Conservation (phyloP, 257 asterid species). For the Ballota nigra region DNA sequence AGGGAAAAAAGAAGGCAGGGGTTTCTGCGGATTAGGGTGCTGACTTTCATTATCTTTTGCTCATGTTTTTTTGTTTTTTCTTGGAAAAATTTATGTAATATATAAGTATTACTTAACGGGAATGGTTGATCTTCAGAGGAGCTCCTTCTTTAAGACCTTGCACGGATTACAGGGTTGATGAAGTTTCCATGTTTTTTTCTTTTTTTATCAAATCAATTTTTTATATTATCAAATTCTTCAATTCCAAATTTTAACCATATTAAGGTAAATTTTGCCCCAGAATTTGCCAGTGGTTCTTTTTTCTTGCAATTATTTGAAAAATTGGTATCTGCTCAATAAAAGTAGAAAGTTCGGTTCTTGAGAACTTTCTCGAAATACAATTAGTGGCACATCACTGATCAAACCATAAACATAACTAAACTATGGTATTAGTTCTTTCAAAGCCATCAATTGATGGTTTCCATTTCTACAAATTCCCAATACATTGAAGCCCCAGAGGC, state of each 20-base stretch:
- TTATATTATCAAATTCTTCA: background rate
- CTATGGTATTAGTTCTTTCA: background rate
- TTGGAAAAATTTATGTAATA: background rate
- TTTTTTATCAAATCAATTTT: too few relatives aligned
- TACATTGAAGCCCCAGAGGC: background rate
- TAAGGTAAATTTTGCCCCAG: background rate
- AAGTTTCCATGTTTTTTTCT: too few relatives aligned
- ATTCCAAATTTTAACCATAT: background rate
- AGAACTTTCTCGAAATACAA: too few relatives aligned
- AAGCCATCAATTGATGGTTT: background rate
- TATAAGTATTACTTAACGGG: background rate
- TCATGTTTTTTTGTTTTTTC: background rate
- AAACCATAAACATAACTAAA: background rate
- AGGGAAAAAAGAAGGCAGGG: background rate
- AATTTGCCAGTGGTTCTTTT: too few relatives aligned
- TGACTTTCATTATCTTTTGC: background rate
- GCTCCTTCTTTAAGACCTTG: background rate
- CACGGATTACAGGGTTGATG: background rate
- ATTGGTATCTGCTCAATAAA: too few relatives aligned
- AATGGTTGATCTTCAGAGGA: background rate
- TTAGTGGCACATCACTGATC: too few relatives aligned
- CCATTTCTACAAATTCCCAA: background rate
- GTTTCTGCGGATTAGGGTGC: background rate
- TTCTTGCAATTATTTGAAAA: too few relatives aligned
- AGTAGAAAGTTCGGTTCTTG: too few relatives aligned